Evolutionary conservation across 805 yeast species (phyloP).

Genomic region (Nakazawaea ernobii): DNA sequence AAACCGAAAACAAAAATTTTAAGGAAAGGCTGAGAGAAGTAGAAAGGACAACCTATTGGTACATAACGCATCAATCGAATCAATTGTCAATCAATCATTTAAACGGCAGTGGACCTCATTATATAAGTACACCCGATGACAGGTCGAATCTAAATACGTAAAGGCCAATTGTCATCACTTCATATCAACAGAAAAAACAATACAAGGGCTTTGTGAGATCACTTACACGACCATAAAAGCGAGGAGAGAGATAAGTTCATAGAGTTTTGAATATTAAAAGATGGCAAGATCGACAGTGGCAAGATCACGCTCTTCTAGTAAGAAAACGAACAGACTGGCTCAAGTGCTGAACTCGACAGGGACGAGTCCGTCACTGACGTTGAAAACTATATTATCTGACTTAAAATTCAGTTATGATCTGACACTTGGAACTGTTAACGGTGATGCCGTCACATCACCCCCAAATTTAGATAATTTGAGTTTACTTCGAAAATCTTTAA

Average conservation of each 20-base stretch:
- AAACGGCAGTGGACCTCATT: no score
- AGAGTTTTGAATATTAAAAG: not conserved
- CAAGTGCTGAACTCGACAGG: slow-evolving; percentile 7
- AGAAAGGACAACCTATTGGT: not conserved
- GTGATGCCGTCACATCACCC: slow-evolving; percentile 43
- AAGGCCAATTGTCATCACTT: no score
- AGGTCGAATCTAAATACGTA: no score
- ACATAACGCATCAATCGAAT: not conserved
- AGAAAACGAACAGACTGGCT: slow-evolving; percentile 4
- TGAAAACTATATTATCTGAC: slow-evolving; percentile 48
- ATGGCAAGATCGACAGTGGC: slow-evolving; percentile 10
- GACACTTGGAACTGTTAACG: slow-evolving; percentile 55
- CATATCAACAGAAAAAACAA: no score
- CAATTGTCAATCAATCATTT: not conserved
- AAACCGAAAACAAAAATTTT: not conserved
- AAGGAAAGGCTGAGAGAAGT: not conserved
- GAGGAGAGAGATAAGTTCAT: not conserved
- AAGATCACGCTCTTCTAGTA: slow-evolving; percentile 5
- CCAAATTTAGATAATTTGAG: slow-evolving; percentile 20
- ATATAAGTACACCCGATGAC: no score
- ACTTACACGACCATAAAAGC: not conserved
- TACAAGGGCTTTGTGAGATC: no score
- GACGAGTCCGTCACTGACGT: slow-evolving; percentile 31
- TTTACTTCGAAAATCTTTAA: slow-evolving; percentile 27
- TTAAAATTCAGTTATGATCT: slow-evolving; percentile 51